These are phyloP conservation scores for Yamadazyma olivae DNA, from an alignment of 805 yeast species.

Conservation along the genomic window DNA sequence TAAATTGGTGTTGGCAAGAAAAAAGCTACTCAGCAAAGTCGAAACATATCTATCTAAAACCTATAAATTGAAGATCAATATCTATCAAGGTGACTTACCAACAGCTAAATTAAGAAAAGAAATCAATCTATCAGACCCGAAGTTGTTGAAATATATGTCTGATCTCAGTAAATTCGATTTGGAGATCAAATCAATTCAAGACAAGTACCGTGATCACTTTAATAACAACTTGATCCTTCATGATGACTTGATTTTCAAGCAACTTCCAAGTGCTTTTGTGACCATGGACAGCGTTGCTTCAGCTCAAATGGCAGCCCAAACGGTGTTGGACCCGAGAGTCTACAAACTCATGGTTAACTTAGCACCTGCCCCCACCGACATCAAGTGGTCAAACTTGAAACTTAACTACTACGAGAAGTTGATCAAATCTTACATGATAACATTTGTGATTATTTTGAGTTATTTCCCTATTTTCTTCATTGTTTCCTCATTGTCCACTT, in stretches of 20 bases:
- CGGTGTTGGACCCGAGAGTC: conserved; percentile 44
- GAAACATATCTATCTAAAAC: conserved; percentile 42
- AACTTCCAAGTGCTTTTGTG: conserved; percentile 44
- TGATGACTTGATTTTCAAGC: conserved; percentile 30
- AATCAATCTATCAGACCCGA: conserved; percentile 13
- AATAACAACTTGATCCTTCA: conserved; percentile 15
- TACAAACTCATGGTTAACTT: conserved; percentile 39
- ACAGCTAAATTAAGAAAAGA: conserved; percentile 22
- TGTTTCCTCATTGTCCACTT: conserved; percentile 54
- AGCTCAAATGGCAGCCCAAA: conserved; percentile 49
- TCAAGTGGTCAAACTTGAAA: conserved; percentile 44
- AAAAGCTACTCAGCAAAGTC: conserved; percentile 25
- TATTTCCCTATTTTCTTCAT: conserved; percentile 53
- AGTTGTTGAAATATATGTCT: conserved; percentile 31
- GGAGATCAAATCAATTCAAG: conserved; percentile 32
- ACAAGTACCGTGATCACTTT: conserved; percentile 20
- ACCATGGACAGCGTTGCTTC: conserved; percentile 49
- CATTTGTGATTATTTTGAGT: conserved; percentile 44
- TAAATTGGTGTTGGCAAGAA: conserved; percentile 32
- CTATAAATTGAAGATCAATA: conserved; percentile 42
- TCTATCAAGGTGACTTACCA: conserved; percentile 33
- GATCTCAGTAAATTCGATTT: conserved; percentile 35
- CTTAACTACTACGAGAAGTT: conserved; percentile 37
- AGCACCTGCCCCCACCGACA: conserved; percentile 49
- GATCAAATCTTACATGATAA: conserved; percentile 37